A percentile compares a stretch with the other conserved stretches of the same genome.
Evolutionary conservation across 495 filamentous ascomycete species (phyloP).

Genomic region (Pyrenopolyporus hunteri): DNA sequence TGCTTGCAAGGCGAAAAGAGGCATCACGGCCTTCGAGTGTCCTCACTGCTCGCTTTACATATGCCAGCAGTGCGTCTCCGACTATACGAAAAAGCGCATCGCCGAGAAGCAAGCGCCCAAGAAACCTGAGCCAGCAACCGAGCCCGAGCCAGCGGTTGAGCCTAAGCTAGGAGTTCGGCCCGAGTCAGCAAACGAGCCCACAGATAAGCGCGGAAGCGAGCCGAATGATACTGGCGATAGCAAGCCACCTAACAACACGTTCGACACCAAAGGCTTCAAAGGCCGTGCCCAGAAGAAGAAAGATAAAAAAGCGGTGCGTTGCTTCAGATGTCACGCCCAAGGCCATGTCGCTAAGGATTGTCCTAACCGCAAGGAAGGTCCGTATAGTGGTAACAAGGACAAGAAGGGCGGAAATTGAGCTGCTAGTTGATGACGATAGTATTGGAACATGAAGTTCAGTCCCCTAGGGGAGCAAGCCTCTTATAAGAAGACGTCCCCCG

Average conservation of each 20-base stretch:
- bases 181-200: background rate
- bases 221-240: background rate
- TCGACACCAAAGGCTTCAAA: no score
- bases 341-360: conserved; percentile 4
- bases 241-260: background rate
- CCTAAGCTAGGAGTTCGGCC: background rate
- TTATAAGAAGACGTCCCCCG: no score
- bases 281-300: no score
- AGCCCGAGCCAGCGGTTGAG: background rate
- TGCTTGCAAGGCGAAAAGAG: conserved; percentile 34
- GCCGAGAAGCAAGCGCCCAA: background rate
- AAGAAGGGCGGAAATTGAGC: background rate
- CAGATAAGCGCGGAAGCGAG: background rate
- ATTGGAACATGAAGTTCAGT: no score
- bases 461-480: no score
- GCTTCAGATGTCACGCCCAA: background rate
- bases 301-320: no score
- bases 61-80: conserved; percentile 37
- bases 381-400: background rate
- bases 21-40: conserved; percentile 38
- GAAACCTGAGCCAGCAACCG: background rate
- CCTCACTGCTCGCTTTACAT: conserved; percentile 35
- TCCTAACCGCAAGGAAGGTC: background rate
- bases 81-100: conserved; percentile 20
- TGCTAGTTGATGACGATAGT: no score